A percentile compares a stretch with the other conserved stretches of the same genome.
phyloP scores from a whole-genome alignment of 2,329 filamentous ascomycete genomes.

The Penicillium italicum region DNA sequence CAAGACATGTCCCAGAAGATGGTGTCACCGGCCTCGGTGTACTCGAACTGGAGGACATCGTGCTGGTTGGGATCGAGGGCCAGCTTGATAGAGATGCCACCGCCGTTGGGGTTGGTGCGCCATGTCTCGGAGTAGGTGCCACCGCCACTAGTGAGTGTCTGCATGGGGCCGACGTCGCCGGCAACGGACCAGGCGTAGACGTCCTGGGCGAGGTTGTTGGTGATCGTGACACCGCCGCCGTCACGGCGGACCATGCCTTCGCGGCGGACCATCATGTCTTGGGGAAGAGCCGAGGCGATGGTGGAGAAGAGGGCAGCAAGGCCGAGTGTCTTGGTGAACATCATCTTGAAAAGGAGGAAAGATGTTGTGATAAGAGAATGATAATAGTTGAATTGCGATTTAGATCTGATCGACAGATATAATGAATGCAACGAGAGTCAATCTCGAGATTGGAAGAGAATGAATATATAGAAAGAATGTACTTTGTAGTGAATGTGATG shows the following conservation, averaged over 20 bases:
- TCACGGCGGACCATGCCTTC: conserved; percentile 16
- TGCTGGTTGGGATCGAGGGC: conserved; percentile 29
- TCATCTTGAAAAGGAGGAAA: conserved; percentile 27
- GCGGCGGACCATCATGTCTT: conserved; percentile 26
- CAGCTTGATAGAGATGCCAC: conserved; percentile 44
- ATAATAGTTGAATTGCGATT: conserved; percentile 6
- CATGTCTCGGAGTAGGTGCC: conserved; percentile 36
- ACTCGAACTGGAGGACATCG: conserved; percentile 45
- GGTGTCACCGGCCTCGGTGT: conserved; percentile 32
- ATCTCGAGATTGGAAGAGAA: conserved; percentile 23
- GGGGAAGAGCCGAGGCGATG: conserved; percentile 32
- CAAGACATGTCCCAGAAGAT: conserved; percentile 43
- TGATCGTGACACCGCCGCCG: conserved; percentile 34
- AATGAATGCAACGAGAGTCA: conserved; percentile 24
- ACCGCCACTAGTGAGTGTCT: conserved; percentile 33
- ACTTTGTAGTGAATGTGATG: conserved; percentile 17
- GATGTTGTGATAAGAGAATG: conserved; percentile 8
- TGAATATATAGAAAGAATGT: conserved; percentile 21
- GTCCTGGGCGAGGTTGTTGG: conserved; percentile 37
- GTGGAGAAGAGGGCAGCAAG: conserved; percentile 32
- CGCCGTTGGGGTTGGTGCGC: conserved; percentile 37
- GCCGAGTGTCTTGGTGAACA: conserved; percentile 38
- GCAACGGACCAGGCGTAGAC: conserved; percentile 44
- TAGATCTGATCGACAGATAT: conserved; percentile 24
- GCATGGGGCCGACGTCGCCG: conserved; percentile 34